Evolutionary conservation across 1,284 basidiomycete genomes (phyloP).

Genomic region (Heterobasidion parviporum): DNA sequence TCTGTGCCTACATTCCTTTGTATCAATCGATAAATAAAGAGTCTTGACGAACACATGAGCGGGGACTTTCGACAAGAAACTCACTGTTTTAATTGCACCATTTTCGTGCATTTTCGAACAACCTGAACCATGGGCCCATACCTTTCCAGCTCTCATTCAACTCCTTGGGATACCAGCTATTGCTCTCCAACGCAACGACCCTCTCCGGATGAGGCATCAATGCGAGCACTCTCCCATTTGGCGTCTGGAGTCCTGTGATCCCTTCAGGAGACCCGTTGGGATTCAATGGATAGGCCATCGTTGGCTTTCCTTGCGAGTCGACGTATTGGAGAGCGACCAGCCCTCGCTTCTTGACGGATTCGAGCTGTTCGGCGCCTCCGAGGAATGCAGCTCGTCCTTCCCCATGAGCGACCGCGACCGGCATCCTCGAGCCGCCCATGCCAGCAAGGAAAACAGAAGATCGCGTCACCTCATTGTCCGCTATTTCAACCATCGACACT

Average conservation of each 20-base stretch:
- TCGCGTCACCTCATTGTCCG: slow-evolving; percentile 43
- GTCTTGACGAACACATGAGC: too few species aligned
- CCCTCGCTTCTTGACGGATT: slow-evolving; percentile 36
- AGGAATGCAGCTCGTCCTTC: slow-evolving; percentile 83
- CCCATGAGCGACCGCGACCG: slow-evolving; percentile 93
- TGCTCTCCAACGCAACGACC: slow-evolving; percentile 68
- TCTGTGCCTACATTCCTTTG: too few species aligned
- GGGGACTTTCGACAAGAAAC: background rate
- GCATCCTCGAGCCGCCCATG: slow-evolving; percentile 84
- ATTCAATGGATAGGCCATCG: slow-evolving; percentile 84
- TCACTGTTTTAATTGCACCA: slow-evolving; percentile 32
- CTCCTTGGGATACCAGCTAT: slow-evolving; percentile 74
- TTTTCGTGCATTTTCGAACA: slow-evolving; percentile 88
- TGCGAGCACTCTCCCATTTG: slow-evolving; percentile 81
- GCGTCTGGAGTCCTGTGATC: slow-evolving; percentile 84
- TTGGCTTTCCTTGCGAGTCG: slow-evolving; percentile 57
- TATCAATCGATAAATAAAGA: too few species aligned
- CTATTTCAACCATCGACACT: slow-evolving; percentile 74
- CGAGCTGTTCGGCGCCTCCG: slow-evolving; percentile 26
- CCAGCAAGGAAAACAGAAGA: slow-evolving; percentile 79
- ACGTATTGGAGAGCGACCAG: slow-evolving; percentile 74
- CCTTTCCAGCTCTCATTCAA: slow-evolving; percentile 55
- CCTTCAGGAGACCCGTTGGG: slow-evolving; percentile 90
- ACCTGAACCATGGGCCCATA: slow-evolving; percentile 87
- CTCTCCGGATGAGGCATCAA: slow-evolving; percentile 97